These are phyloP conservation scores for Drechslerella coelobrocha DNA, from an alignment of 2,329 filamentous ascomycete genomes.

Conservation along the genomic window DNA sequence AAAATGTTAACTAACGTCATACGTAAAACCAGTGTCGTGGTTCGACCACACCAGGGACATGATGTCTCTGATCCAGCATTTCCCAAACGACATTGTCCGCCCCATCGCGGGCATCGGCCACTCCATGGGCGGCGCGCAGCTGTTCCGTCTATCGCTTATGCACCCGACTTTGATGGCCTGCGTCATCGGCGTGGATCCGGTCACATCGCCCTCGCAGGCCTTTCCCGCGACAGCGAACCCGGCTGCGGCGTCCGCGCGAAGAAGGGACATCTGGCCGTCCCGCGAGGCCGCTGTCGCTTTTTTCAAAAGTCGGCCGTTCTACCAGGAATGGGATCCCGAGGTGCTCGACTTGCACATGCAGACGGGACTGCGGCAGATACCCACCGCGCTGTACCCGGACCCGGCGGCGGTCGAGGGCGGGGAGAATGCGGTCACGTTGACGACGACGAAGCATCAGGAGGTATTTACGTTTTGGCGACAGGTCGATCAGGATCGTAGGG, in stretches of 20 bases:
- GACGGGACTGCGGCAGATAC: constrained; percentile 76
- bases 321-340: constrained; percentile 79
- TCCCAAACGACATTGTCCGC: constrained; percentile 78
- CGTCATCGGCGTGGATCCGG: constrained; percentile 82
- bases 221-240: constrained; percentile 59
- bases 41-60: constrained; percentile 84
- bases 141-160: constrained; percentile 64
- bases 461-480: constrained; percentile 78
- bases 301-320: constrained; percentile 76
- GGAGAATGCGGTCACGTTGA: constrained; percentile 68
- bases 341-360: constrained; percentile 76
- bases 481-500: constrained; percentile 58
- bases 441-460: constrained; percentile 87
- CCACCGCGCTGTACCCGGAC: constrained; percentile 67
- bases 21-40: constrained; percentile 72
- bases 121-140: constrained; percentile 79
- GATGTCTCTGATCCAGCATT: constrained; percentile 81
- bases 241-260: constrained; percentile 70
- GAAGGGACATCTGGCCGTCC: constrained; percentile 83
- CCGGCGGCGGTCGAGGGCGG: constrained; percentile 26
- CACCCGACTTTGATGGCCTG: constrained; percentile 81
- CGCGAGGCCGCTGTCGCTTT: constrained; percentile 70
- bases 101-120: constrained; percentile 86
- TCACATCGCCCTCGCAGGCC: constrained; percentile 64
- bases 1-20: no score